Base-by-base conservation (phyloP, 2,329 filamentous ascomycete species). In the Pseudopithomyces maydicus region DNA sequence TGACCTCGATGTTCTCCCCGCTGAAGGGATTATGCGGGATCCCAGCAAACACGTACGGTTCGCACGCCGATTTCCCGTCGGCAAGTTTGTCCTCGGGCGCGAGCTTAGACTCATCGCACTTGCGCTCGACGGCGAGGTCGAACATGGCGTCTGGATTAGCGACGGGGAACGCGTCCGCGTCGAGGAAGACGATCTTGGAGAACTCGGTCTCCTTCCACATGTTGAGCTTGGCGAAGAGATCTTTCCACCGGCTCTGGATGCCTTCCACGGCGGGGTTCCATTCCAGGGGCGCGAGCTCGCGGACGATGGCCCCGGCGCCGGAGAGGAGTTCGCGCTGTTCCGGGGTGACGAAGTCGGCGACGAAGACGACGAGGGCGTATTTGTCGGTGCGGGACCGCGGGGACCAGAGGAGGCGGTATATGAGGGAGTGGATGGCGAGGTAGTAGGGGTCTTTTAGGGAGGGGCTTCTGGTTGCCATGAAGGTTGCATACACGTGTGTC, bases 181-280 rank as follows among this genome's bases (percentile, higher is more conserved):
- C 73, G 3, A 75, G 57, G 51, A 72, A 75, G 0, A 70, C 41
- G 15, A 75, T 68, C 19, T 65, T 66, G n/a, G 50, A 52, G 48
- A 74, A 75, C 2, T 70, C 64, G 0, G 65, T 71, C 48, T 74
- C 66, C 7, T 63, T 65, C 72, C 71, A 75, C 69, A 75, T 74
- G 57, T 74, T 64, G 17, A 75, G 63, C 44, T 75, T 75, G 5
- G 71, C 67, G 52, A 75, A 75, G 3, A 74, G 68, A 43, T 75
- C 71, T 51, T 65, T 68, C 70, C 71, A 74, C 1, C 73, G 62
- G 19, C 58, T 52, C 33, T 68, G 62, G 7, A 67, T 58, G 10
- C 63, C 64, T 1, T 54, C 33, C 3, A 61, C 58, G 19, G 69
- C 65, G 22, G 70, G 70, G 8, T 67, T 60, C 70, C 71, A 74